Evolutionary conservation across 2,329 filamentous ascomycete genomes (phyloP), one percentile per base, ranked within the genome.

Genomic region (Graphilbum fragrans): DNA sequence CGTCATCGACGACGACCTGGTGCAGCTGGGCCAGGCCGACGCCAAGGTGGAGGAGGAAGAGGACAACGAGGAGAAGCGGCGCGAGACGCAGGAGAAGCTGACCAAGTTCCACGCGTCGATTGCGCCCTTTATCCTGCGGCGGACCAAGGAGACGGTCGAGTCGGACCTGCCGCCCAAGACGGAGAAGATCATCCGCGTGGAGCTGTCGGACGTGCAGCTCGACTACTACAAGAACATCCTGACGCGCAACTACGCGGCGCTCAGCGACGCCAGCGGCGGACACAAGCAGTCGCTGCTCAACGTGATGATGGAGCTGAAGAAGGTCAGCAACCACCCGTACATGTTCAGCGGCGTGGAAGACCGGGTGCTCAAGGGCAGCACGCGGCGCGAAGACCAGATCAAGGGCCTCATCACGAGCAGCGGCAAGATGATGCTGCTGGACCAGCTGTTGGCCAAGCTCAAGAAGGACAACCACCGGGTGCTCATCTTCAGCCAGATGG

Each of bases 291-390:
- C 90, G 0, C 66, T 98, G 14, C 67, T 98, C 48, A 98, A 98
- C 61, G 92, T 98, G 58, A 95, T 98, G 77, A 98, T 98, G 92
- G 92, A 98, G 60, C 63, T 98, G 54, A 98, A 98, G 68, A 98
- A 98, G 62, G 87, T 92, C 58, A 96, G 90, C 64, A 98, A 98
- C 55, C 92, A 98, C 56, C 90, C 92, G 1, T 94, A 95, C 64
- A 93, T 98, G 81, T 96, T 98, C 52, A 82, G 85, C 3, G 88
- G 87, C 47, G 90, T 87, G 3, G 92, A 98, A 57, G 85, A 94
- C 44, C 85, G 83, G 50, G 85, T 96, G 12, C 63, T 96, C 39
- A 80, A 77, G 45, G 86, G 85, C 14, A 87, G 82, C 53, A 74
- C 75, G 41, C 80, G 84, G 18, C 82, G 88, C 23, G 90, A 96